Percentiles rank a stretch among this genome's conserved stretches.
phyloP scores from a whole-genome alignment of 345 rosid species.

The Melaleuca alternifolia region DNA sequence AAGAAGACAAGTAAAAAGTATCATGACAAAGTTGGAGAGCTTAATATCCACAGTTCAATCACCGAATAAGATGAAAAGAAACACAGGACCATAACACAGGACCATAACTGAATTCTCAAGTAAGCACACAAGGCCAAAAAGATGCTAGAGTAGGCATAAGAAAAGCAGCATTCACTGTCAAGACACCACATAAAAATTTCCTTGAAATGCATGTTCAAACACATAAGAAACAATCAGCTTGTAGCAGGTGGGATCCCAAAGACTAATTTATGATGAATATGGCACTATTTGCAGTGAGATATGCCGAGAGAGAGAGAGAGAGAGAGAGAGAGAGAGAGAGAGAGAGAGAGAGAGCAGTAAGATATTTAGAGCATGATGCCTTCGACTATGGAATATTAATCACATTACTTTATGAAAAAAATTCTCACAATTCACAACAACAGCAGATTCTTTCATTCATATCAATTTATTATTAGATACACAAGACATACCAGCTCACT shows the following conservation, averaged over 20 bases:
- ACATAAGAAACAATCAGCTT: background rate
- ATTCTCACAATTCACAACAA: background rate
- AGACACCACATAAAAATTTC: background rate
- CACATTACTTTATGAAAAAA: background rate
- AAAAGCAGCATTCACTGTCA: background rate
- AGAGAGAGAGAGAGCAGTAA: background rate
- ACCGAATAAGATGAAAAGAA: background rate
- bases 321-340: too few relatives aligned
- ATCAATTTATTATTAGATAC: background rate
- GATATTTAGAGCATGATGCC: background rate
- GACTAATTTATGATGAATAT: background rate
- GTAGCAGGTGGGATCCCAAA: background rate
- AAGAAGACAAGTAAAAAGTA: background rate
- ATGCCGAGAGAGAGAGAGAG: background rate
- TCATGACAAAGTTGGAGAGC: background rate
- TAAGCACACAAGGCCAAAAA: background rate
- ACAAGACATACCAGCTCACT: background rate
- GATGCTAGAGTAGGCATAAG: background rate
- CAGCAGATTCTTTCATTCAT: background rate
- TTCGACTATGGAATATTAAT: background rate
- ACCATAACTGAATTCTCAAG: background rate
- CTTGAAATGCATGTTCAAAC: background rate
- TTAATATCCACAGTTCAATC: background rate
- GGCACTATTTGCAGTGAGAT: background rate
- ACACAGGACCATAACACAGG: background rate